Conservation (phyloP, 2,329 filamentous ascomycete genomes). For the Escovopsis sp. region DNA sequence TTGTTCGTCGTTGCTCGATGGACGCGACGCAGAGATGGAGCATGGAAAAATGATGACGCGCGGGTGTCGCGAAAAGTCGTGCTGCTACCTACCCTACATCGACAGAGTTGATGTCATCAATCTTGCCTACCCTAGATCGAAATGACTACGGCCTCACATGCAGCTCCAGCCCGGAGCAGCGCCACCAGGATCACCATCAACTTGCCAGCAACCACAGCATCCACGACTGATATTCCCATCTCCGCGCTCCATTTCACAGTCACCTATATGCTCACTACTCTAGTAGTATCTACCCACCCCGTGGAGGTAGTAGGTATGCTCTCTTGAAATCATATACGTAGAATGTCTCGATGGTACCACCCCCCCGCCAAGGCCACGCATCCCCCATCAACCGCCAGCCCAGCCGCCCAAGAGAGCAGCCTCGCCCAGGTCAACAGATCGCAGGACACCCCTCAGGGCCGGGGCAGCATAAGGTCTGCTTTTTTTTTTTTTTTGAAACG, state of each 20-base stretch:
- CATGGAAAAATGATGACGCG: conserved; percentile 17
- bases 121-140: too few relatives aligned
- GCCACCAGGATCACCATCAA: too few relatives aligned
- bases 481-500: conserved; percentile 5
- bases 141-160: too few relatives aligned
- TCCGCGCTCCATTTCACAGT: too few relatives aligned
- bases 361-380: conserved; percentile 17
- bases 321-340: neutral
- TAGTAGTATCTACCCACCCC: too few relatives aligned
- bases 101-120: neutral
- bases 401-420: conserved; percentile 1
- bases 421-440: conserved; percentile 16
- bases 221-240: too few relatives aligned
- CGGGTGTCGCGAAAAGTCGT: conserved; percentile 10
- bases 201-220: too few relatives aligned
- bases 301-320: too few relatives aligned
- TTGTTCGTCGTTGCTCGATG: neutral
- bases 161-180: too few relatives aligned
- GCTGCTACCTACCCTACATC: conserved; percentile 12
- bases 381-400: conserved; percentile 11
- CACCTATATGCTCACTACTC: too few relatives aligned
- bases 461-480: conserved; percentile 31
- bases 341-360: conserved; percentile 28
- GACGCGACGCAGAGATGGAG: conserved; percentile 4
- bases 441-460: conserved; percentile 17